Percentiles rank a stretch among this genome's conserved stretches.
These are phyloP conservation scores for Linum tenue DNA, from an alignment of 345 rosid genomes.

Conservation along the genomic window DNA sequence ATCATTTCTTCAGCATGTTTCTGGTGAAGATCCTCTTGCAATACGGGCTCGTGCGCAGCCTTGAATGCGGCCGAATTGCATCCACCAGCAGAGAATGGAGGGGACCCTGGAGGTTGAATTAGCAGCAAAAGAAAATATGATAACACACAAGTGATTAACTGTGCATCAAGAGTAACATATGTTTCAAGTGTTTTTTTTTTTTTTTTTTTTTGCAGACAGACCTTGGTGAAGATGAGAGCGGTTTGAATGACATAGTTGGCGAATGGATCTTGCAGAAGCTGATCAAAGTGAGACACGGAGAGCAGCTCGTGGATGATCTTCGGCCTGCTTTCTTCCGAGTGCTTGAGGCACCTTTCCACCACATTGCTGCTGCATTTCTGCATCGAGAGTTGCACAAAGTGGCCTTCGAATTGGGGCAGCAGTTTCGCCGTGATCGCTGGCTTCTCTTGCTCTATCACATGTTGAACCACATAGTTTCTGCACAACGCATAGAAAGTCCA, in stretches of 20 bases:
- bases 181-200: too few relatives aligned
- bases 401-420: slow-evolving; percentile 41
- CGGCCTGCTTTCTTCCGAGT: slow-evolving; percentile 38
- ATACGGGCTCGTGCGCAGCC: slow-evolving; percentile 49
- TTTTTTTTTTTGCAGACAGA: not conserved
- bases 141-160: too few relatives aligned
- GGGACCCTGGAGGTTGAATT: slow-evolving; percentile 32
- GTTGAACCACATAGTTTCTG: slow-evolving; percentile 81
- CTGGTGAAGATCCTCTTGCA: slow-evolving; percentile 67
- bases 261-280: slow-evolving; percentile 59
- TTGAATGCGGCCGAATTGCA: slow-evolving; percentile 34
- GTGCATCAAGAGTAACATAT: too few relatives aligned
- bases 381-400: slow-evolving; percentile 48
- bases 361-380: slow-evolving; percentile 81
- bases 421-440: slow-evolving; percentile 26
- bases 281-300: slow-evolving; percentile 45
- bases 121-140: not conserved
- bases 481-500: slow-evolving; percentile 2
- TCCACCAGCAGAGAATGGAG: slow-evolving; percentile 38
- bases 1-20: slow-evolving; percentile 42
- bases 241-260: slow-evolving; percentile 75
- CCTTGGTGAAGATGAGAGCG: slow-evolving; percentile 50
- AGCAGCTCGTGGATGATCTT: slow-evolving; percentile 47
- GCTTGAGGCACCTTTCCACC: slow-evolving; percentile 54
- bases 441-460: slow-evolving; percentile 41